Evolutionary conservation across 352 stramenopile species (phyloP).

Genomic region (Globisporangium cylindrosporum): DNA sequence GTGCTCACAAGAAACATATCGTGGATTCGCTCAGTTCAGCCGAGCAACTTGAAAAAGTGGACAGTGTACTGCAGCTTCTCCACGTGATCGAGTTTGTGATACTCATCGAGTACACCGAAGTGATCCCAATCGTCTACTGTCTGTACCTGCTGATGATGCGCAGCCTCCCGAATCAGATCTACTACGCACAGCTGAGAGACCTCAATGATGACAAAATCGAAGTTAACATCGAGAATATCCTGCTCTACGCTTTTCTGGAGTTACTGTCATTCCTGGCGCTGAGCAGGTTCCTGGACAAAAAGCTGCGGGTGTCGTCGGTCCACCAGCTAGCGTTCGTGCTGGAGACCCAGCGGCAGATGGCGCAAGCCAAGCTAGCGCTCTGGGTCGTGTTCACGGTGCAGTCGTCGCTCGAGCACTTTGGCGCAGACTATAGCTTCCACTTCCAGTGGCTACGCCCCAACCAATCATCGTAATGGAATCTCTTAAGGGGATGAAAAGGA

Average conservation of each 20-base stretch:
- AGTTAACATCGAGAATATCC: conserved; percentile 17
- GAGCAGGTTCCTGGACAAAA: conserved; percentile 18
- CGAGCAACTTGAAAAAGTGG: neutral
- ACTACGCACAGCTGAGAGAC: conserved; percentile 25
- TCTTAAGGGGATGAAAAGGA: too few species aligned
- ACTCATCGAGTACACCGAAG: conserved; percentile 17
- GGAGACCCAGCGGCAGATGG: conserved; percentile 23
- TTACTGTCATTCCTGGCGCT: conserved; percentile 33
- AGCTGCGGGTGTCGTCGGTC: conserved; percentile 21
- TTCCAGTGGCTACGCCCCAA: conserved; percentile 1
- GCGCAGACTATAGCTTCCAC: conserved; percentile 11
- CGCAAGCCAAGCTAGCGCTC: conserved; percentile 32
- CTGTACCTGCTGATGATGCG: conserved; percentile 13
- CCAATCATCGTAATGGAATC: too few species aligned
- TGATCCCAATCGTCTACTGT: conserved; percentile 17
- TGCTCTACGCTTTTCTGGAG: conserved; percentile 33
- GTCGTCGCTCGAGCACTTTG: conserved; percentile 28
- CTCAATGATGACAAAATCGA: conserved; percentile 12
- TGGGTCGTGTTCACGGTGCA: conserved; percentile 37
- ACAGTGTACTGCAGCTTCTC: conserved; percentile 7
- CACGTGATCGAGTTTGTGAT: conserved; percentile 14
- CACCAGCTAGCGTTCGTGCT: conserved; percentile 34
- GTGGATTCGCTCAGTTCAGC: neutral
- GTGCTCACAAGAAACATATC: neutral
- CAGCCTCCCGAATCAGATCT: conserved; percentile 23